Conservation (phyloP, 331 rosid species). For the Erythrophleum ivorense region DNA sequence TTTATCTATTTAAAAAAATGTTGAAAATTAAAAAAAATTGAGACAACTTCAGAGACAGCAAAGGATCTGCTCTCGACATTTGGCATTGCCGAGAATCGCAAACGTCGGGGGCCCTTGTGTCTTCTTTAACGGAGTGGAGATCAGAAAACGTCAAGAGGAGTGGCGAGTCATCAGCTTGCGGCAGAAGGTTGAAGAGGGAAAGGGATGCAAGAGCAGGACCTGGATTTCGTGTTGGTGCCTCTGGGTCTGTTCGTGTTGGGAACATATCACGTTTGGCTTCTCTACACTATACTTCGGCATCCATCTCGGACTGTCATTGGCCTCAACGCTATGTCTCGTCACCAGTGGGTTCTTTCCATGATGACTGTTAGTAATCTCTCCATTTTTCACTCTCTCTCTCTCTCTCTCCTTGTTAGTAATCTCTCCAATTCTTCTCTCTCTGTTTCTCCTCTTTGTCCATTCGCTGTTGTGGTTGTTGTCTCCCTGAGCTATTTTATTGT, state of each 20-base stretch:
- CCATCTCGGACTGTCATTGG: conserved; percentile 82
- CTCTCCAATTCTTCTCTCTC: background rate
- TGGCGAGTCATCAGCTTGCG: background rate
- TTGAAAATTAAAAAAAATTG: no score
- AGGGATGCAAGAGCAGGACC: conserved; percentile 54
- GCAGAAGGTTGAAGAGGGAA: conserved; percentile 28
- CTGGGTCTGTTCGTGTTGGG: conserved; percentile 59
- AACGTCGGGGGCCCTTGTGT: background rate
- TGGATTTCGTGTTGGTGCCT: conserved; percentile 80
- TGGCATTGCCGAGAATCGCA: background rate
- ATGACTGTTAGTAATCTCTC: conserved; percentile 61
- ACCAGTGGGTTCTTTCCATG: conserved; percentile 75
- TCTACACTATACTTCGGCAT: conserved; percentile 48
- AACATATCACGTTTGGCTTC: conserved; percentile 72
- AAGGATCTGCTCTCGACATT: background rate
- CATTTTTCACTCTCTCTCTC: background rate
- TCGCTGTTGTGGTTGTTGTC: background rate
- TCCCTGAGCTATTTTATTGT: background rate
- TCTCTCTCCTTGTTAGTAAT: conserved; percentile 35
- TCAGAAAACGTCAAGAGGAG: background rate
- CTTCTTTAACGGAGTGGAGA: background rate
- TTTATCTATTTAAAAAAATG: no score
- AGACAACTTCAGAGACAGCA: no score
- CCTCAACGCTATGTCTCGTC: conserved; percentile 77
- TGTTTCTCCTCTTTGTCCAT: background rate